Base-by-base conservation (phyloP, 2,329 filamentous ascomycete genomes). In the Alternaria triticina region DNA sequence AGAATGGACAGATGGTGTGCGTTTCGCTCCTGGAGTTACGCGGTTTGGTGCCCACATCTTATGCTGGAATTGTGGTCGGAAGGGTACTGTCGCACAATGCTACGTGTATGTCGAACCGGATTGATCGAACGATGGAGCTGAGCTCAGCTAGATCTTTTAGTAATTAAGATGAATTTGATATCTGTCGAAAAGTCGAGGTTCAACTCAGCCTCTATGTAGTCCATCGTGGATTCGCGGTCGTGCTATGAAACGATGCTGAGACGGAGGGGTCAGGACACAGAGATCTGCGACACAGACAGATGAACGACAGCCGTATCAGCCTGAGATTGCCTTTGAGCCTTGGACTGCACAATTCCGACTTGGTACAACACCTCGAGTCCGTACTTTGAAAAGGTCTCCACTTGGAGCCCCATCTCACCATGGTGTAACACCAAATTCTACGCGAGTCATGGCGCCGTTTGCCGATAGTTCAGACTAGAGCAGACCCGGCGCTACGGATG, bases 1-100 rank as follows among this genome's bases (percentile, higher is more conserved):
- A 5, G 76, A 78, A 59, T 79, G 70, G 20, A 78, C 65, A 9
- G 76, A 77, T 17, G 67, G 52, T 54, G 75, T 75, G 54, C 73
- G 76, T 63, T 72, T 70, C 43, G 70, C 62, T 64, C 71, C 67
- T 23, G 73, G 63, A 43, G 70, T 67, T 49, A 68, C 58, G 36
- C 77, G 74, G 51, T 65, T 72, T 55, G 76, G 68, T 36, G 70
- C 73, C 77, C 77, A 79, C 77, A 79, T 79, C 61, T 71, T 69
- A 54, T 67, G 15, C 23, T 51, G 33, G 30, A 13, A 15, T 22
- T 52, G 49, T 5, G 1, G 20, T 52, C 30, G 49, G 13, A 15
- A 36, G 22, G 20, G 20, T 52, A 33, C 49, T 52, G 17, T n/a
- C n/a, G 30, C 17, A n/a, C 22, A 40, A 36, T 8, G 28, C 40